phyloP scores from a whole-genome alignment of 495 filamentous ascomycete species.

The Durotheca rogersii region DNA sequence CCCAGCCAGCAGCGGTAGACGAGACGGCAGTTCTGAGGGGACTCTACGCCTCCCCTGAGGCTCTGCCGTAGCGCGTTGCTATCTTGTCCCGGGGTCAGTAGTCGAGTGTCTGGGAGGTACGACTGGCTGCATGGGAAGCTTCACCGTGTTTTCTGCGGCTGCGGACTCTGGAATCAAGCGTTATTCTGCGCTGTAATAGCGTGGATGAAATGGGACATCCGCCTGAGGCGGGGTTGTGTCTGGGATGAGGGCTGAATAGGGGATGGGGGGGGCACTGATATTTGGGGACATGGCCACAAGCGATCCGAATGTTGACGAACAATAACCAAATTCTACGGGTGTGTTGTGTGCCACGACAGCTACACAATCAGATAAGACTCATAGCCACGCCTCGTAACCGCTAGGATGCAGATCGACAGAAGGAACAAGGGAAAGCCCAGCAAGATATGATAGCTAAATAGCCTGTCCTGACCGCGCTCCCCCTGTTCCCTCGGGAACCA shows the following conservation, averaged over 20 bases:
- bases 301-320: too few relatives aligned
- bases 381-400: too few relatives aligned
- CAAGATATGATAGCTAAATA: slow-evolving; percentile 6
- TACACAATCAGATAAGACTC: too few relatives aligned
- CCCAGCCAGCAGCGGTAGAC: slow-evolving; percentile 9
- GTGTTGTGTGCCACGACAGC: too few relatives aligned
- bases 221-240: too few relatives aligned
- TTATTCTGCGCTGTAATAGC: too few relatives aligned
- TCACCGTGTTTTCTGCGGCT: neutral
- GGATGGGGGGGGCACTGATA: slow-evolving; percentile 4
- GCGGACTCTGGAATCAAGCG: too few relatives aligned
- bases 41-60: neutral
- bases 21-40: neutral
- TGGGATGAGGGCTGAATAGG: neutral
- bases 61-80: neutral
- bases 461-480: slow-evolving; percentile 9
- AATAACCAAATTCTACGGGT: too few relatives aligned
- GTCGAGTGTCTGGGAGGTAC: neutral
- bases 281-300: slow-evolving; percentile 15
- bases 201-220: too few relatives aligned
- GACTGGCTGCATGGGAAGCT: neutral
- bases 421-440: neutral
- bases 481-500: neutral
- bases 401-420: slow-evolving; percentile 7
- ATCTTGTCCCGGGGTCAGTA: too few relatives aligned